phyloP scores from a whole-genome alignment of 257 asterid species.

The Plantago major region DNA sequence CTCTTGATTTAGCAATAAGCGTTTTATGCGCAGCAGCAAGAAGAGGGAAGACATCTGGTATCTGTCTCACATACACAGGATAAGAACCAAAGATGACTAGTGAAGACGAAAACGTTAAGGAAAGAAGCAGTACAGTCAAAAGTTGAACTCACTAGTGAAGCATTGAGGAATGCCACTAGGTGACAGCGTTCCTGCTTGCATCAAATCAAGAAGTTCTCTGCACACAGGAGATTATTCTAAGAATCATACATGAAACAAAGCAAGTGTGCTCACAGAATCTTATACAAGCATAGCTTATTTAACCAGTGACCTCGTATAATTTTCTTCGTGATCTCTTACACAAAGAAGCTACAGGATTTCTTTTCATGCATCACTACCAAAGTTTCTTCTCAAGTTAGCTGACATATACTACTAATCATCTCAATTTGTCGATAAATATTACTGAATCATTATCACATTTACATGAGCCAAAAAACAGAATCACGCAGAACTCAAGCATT shows the following conservation, averaged over 20 bases:
- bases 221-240: conserved; percentile 5
- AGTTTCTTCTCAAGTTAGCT: too few relatives aligned
- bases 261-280: too few relatives aligned
- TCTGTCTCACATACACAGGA: conserved; percentile 34
- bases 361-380: too few relatives aligned
- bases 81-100: conserved; percentile 3
- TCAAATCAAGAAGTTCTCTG: conserved; percentile 72
- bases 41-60: conserved; percentile 83
- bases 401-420: too few relatives aligned
- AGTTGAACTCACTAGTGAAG: conserved; percentile 63
- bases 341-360: too few relatives aligned
- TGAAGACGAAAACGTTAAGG: background rate
- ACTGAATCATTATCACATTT: too few relatives aligned
- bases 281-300: too few relatives aligned
- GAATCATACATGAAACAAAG: background rate
- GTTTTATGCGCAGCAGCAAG: conserved; percentile 86
- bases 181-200: conserved; percentile 78
- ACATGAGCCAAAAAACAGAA: too few relatives aligned
- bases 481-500: too few relatives aligned
- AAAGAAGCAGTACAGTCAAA: background rate
- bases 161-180: conserved; percentile 85
- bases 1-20: conserved; percentile 66
- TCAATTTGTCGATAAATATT: too few relatives aligned
- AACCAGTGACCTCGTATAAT: background rate
- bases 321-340: too few relatives aligned